phyloP scores from a whole-genome alignment of 2,329 filamentous ascomycete genomes.

The Colletotrichum viniferum region DNA sequence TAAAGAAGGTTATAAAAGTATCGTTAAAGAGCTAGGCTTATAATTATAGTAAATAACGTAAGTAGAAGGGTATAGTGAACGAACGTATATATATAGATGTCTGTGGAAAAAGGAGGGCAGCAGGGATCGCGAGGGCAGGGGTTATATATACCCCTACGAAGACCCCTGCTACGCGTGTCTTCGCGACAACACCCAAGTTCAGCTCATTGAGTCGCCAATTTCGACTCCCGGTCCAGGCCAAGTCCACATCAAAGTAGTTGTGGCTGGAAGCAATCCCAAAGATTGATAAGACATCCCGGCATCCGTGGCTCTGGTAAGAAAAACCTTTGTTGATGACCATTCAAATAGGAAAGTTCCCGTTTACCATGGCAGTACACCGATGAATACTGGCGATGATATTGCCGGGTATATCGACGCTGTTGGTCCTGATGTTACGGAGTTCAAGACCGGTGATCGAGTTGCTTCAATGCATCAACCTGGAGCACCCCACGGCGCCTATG shows the following conservation, averaged over 20 bases:
- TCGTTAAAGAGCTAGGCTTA: too few relatives aligned
- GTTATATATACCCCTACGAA: too few relatives aligned
- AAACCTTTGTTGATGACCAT: not conserved
- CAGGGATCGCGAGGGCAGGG: too few relatives aligned
- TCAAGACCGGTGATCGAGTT: constrained; percentile 44
- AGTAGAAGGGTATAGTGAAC: too few relatives aligned
- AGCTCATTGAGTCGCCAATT: not conserved
- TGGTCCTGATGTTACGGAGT: constrained; percentile 20
- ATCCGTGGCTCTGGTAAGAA: not conserved
- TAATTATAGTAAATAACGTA: too few relatives aligned
- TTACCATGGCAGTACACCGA: not conserved
- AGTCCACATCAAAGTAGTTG: not conserved
- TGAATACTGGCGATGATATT: constrained; percentile 26
- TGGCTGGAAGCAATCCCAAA: not conserved
- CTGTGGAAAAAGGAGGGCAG: too few relatives aligned
- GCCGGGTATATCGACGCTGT: constrained; percentile 23
- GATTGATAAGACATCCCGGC: not conserved
- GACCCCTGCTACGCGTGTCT: too few relatives aligned
- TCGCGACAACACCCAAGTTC: not conserved
- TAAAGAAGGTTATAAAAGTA: too few relatives aligned
- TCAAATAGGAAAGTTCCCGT: not conserved
- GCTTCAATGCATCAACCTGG: constrained; percentile 54
- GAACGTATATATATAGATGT: too few relatives aligned
- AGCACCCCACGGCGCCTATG: constrained; percentile 49
- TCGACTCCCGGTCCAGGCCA: not conserved